A percentile compares a stretch with the other conserved stretches of the same genome.
Conservation (phyloP, 2,329 filamentous ascomycete genomes). For the Kalmusia sp. region DNA sequence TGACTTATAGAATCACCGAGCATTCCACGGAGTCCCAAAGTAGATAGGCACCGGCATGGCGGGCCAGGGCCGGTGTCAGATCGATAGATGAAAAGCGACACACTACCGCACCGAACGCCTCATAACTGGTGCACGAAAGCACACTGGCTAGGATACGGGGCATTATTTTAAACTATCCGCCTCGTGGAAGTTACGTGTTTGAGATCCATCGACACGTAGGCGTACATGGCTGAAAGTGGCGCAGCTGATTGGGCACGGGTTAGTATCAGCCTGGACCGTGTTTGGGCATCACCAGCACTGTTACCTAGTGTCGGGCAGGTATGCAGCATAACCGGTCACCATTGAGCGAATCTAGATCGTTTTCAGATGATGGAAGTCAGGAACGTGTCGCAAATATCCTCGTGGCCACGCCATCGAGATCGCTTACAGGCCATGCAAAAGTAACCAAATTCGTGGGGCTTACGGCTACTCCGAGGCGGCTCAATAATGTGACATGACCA, state of each 20-base stretch:
- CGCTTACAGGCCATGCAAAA: not conserved
- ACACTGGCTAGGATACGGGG: not conserved
- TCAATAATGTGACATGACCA: too few species aligned
- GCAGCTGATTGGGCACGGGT: constrained; percentile 30
- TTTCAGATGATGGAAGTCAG: not conserved
- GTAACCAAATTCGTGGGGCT: not conserved
- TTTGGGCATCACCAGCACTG: constrained; percentile 21
- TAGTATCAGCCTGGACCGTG: constrained; percentile 22
- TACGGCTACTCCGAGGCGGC: not conserved
- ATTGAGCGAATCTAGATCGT: not conserved
- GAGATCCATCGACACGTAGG: constrained; percentile 20
- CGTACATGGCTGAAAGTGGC: constrained; percentile 19
- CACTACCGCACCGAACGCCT: not conserved
- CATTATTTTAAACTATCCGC: constrained; percentile 5
- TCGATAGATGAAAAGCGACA: constrained; percentile 1
- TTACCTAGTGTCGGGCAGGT: constrained; percentile 18
- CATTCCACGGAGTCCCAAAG: constrained; percentile 15
- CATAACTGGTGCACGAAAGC: constrained; percentile 9
- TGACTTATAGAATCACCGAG: constrained; percentile 2
- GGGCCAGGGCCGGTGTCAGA: constrained; percentile 16
- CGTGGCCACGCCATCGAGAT: constrained; percentile 3
- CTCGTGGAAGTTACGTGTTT: constrained; percentile 15
- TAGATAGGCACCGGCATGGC: not conserved
- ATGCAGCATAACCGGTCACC: constrained; percentile 16
- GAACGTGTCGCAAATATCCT: constrained; percentile 1